Conservation (phyloP, 805 yeast species). For the Saturnispora besseyi region DNA sequence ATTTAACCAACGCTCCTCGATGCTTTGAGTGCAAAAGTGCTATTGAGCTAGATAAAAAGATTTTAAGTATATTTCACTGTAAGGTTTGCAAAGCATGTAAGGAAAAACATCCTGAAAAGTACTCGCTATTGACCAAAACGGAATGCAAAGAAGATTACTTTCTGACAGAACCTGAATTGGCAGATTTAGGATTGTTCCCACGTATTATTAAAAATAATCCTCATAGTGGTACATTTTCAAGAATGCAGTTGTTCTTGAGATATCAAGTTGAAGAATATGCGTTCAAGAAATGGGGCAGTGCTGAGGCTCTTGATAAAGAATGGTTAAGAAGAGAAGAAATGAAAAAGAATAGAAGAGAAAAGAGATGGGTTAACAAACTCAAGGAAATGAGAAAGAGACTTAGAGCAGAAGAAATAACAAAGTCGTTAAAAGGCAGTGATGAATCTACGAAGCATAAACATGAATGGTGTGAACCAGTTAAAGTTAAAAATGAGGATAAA, state of each 20-base stretch:
- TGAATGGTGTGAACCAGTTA: constrained; percentile 56
- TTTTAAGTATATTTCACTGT: constrained; percentile 58
- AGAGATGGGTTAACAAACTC: constrained; percentile 67
- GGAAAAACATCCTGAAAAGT: constrained; percentile 71
- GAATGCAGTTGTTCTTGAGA: constrained; percentile 87
- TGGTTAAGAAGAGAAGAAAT: constrained; percentile 77
- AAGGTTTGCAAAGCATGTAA: constrained; percentile 78
- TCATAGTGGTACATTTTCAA: constrained; percentile 75
- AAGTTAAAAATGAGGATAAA: constrained; percentile 17
- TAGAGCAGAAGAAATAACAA: constrained; percentile 82
- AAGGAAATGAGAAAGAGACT: constrained; percentile 85
- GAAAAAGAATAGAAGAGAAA: constrained; percentile 65
- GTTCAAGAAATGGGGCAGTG: constrained; percentile 89
- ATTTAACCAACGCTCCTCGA: constrained; percentile 63
- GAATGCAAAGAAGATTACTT: constrained; percentile 91
- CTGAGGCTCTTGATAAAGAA: constrained; percentile 83
- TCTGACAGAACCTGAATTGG: constrained; percentile 85
- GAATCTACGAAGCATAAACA: constrained; percentile 52
- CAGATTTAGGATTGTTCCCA: constrained; percentile 57
- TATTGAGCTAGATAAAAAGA: constrained; percentile 67
- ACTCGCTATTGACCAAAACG: constrained; percentile 84
- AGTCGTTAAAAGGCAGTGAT: constrained; percentile 52
- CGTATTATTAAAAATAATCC: constrained; percentile 90
- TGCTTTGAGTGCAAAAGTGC: constrained; percentile 73
- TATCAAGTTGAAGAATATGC: constrained; percentile 93